These are phyloP conservation scores for Pleoardoris graminearum DNA, from an alignment of 2,329 filamentous ascomycete species.

Conservation along the genomic window DNA sequence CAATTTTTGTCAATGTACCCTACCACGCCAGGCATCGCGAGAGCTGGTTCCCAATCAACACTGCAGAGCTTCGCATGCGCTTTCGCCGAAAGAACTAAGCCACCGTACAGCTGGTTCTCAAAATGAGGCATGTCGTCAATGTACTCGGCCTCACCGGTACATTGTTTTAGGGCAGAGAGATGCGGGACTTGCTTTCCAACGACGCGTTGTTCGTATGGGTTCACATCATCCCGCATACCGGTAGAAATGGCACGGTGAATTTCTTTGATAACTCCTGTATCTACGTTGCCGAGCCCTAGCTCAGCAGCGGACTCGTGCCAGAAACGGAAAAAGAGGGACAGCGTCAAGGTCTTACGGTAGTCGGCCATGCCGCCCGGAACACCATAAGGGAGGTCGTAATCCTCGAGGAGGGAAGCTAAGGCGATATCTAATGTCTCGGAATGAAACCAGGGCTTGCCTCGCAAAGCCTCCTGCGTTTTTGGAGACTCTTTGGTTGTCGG, in stretches of 20 bases:
- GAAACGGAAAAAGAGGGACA: constrained; percentile 96
- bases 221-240: constrained; percentile 74
- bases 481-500: constrained; percentile 82
- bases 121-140: constrained; percentile 87
- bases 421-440: constrained; percentile 80
- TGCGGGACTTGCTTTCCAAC: constrained; percentile 84
- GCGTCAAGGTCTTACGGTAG: constrained; percentile 83
- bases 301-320: constrained; percentile 81
- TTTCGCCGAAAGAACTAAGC: constrained; percentile 82
- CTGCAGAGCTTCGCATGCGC: constrained; percentile 83
- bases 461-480: constrained; percentile 69
- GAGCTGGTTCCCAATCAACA: constrained; percentile 72
- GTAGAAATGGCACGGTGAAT: constrained; percentile 80
- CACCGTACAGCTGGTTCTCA: constrained; percentile 85
- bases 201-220: constrained; percentile 79
- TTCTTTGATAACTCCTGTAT: constrained; percentile 75
- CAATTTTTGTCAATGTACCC: constrained; percentile 82
- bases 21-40: constrained; percentile 84
- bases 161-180: constrained; percentile 87
- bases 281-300: constrained; percentile 59
- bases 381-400: constrained; percentile 83
- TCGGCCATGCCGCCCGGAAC: constrained; percentile 97
- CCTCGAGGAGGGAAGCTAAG: constrained; percentile 78
- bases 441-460: constrained; percentile 77
- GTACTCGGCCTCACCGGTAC: constrained; percentile 90